Evolutionary conservation across 2,329 filamentous ascomycete species (phyloP), one percentile per base, ranked within the genome.

Genomic region (Beauveria rudraprayagi): DNA sequence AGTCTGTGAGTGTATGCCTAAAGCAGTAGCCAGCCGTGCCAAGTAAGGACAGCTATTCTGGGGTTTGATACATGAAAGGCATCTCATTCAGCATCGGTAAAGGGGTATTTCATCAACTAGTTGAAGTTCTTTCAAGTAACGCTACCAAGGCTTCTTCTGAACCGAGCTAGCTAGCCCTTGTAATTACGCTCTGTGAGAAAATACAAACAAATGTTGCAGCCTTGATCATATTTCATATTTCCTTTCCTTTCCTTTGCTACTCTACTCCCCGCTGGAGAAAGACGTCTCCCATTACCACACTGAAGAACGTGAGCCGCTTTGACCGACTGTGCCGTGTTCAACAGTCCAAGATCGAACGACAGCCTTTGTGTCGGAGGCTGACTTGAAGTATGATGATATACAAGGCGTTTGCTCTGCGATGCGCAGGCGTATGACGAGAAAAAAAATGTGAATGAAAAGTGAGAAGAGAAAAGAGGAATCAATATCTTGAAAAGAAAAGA

Each of bases 341-440:
- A 47, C 11, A 34, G 44, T n/a, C 44, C 28, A 37, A 58, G 34
- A 44, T 44, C 8, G 19, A 44, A 17, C 34, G 47, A 56, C 67
- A 68, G 69, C 66, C 67, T 68, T 66, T 63, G 63, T 65, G 66
- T 52, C 67, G 65, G 63, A 71, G 67, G 67, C 67, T 67, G 65
- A 60, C 46, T 55, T 65, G 66, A 68, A 60, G 62, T 47, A 7
- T 43, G 43, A 44, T 67, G 70, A 67, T 70, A 56, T 74, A 73
- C 71, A 74, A 37, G 22, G 37, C 57, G 57, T n/a, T 53, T 26
- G 50, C 41, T n/a, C 37, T 52, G 47, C 56, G 26, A n/a, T 28
- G 40, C 14, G 41, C 28, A 51, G 46, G 47, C 28, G 9, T 19
- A 41, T 41, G 51, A 16, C 10, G 8, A 30, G 58, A 53, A 43